Base-by-base conservation (phyloP, 805 yeast genomes). In the Candida sithepensis region DNA sequence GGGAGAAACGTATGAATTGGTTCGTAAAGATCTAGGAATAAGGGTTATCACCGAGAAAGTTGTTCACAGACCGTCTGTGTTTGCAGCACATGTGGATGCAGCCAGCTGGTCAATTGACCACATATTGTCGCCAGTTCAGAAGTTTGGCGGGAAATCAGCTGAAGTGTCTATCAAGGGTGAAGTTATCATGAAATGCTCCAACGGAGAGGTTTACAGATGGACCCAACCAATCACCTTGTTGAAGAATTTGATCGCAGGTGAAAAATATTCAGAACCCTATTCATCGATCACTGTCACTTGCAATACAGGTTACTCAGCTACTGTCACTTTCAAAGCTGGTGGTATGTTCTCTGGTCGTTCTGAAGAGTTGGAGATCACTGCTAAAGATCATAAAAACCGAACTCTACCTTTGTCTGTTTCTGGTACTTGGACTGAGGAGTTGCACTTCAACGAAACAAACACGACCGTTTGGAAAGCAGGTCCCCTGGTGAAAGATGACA, bases 131-230 rank as follows among this genome's bases (percentile, higher is more conserved):
- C 96, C 96, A 0, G 77, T 78, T 20, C 97, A 91, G 58, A 89
- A 90, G 64, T 88, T 88, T 59, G 92, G 97, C 96, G 97, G 98
- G 43, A 94, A 92, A 68, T 83, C 91, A 23, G 82, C 88, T 7
- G 98, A 94, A 63, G 70, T 94, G 48, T 77, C 78, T 41, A 88
- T 88, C 54, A 80, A 77, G 39, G 99, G 99, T 34, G 71, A 72
- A 13, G 70, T 85, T 3, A 76, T 74, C 40, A 70, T 94, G 34
- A 71, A 73, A 2, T 70, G 84, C 40, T 58, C 70, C 2, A 74
- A 84, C 0, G 90, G 88, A 1, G 96, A 88, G 57, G 71, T 70
- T n/a, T 87, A 82, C 59, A 79, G 81, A 51, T 94, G 96, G 92
- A 63, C 72, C 19, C 91, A 84, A 54, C 97, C 99, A 7, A 81